Percentiles rank a stretch among this genome's conserved stretches.
phyloP scores from a whole-genome alignment of 2,329 filamentous ascomycete species.

The Leptodontidium sp. region DNA sequence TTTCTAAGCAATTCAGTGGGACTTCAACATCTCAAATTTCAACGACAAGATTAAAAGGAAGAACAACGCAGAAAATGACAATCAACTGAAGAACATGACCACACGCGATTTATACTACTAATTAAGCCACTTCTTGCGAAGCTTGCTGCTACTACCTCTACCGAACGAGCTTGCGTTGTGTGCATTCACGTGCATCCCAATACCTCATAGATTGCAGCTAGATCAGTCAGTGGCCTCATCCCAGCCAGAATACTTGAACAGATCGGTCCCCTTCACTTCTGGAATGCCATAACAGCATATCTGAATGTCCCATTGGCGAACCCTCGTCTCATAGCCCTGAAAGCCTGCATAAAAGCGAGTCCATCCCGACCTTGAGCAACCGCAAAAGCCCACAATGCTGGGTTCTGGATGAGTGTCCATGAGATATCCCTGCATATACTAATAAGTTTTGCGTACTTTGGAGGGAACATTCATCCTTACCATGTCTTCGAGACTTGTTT shows the following conservation, averaged over 20 bases:
- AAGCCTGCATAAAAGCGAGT: slow-evolving; percentile 67
- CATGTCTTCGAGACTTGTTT: slow-evolving; percentile 66
- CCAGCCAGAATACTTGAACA: neutral
- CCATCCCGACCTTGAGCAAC: slow-evolving; percentile 67
- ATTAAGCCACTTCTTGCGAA: too few species aligned
- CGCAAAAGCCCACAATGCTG: slow-evolving; percentile 67
- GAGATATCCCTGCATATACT: slow-evolving; percentile 62
- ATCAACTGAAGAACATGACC: too few species aligned
- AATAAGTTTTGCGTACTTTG: neutral
- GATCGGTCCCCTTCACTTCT: slow-evolving; percentile 48
- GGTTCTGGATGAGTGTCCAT: slow-evolving; percentile 66
- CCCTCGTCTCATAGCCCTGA: slow-evolving; percentile 66
- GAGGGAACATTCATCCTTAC: slow-evolving; percentile 48
- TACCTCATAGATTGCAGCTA: too few species aligned
- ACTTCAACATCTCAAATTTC: too few species aligned
- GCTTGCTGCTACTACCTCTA: too few species aligned
- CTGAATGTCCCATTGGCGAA: slow-evolving; percentile 66
- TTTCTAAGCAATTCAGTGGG: too few species aligned
- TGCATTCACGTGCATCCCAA: too few species aligned
- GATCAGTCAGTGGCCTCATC: neutral
- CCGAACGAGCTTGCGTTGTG: too few species aligned
- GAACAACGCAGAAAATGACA: too few species aligned
- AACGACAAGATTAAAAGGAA: too few species aligned
- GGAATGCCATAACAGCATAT: slow-evolving; percentile 66
- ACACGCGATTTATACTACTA: too few species aligned